Percentiles rank a stretch among this genome's conserved stretches.
Evolutionary conservation across 2,329 filamentous ascomycete genomes (phyloP).

Genomic region (Teratosphaeria destructans): DNA sequence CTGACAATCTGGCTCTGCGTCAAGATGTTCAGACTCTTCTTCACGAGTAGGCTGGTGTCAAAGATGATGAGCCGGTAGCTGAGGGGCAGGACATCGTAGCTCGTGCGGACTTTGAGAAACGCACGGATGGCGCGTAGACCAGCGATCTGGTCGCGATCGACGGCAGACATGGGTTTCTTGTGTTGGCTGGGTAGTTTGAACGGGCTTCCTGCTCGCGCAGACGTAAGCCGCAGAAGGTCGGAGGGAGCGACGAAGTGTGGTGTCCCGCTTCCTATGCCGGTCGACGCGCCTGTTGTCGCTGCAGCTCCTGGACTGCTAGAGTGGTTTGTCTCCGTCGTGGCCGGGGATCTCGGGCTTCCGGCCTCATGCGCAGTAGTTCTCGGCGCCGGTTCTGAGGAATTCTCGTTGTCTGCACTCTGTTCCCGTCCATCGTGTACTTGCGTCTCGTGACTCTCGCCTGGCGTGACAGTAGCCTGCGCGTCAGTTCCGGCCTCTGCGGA

Average conservation of each 20-base stretch:
- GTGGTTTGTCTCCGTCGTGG: neutral
- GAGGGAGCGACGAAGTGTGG: conserved; percentile 28
- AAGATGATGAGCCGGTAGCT: conserved; percentile 94
- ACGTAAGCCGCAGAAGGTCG: conserved; percentile 24
- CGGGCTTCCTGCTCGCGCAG: neutral
- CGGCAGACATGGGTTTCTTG: conserved; percentile 39
- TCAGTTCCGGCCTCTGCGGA: neutral
- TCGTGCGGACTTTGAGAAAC: conserved; percentile 91
- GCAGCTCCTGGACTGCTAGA: neutral
- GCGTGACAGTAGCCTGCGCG: neutral
- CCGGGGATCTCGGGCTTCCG: neutral
- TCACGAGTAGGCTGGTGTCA: conserved; percentile 88
- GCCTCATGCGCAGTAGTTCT: neutral
- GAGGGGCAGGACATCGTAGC: conserved; percentile 93
- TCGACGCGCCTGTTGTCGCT: neutral
- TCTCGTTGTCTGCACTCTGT: neutral
- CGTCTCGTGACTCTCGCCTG: neutral
- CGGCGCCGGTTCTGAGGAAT: neutral
- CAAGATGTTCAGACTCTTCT: conserved; percentile 91
- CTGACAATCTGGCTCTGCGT: conserved; percentile 99
- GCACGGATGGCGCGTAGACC: conserved; percentile 81
- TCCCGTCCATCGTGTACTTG: neutral
- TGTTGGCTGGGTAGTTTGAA: neutral
- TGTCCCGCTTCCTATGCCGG: conserved; percentile 3
- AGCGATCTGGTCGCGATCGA: conserved; percentile 68